A percentile compares a stretch with the other conserved stretches of the same genome.
Evolutionary conservation across 1,284 basidiomycete species (phyloP).

Genomic region (Rhodotorula sp.): DNA sequence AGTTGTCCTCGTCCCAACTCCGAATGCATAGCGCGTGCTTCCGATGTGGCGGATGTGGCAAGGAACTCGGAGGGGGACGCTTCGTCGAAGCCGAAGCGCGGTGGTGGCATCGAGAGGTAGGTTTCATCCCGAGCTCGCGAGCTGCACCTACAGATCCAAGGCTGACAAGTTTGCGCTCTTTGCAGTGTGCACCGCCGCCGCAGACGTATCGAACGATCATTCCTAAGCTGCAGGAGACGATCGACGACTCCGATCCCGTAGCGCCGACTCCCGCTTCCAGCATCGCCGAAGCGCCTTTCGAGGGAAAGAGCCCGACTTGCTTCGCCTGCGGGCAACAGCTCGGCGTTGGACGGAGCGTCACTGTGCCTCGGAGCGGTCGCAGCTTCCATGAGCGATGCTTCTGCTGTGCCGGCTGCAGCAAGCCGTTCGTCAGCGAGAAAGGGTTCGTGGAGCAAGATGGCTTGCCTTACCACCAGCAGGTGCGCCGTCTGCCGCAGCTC

Average conservation of each 20-base stretch:
- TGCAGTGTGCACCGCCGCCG: constrained; percentile 28
- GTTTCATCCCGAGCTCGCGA: background rate
- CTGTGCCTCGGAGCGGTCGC: constrained; percentile 15
- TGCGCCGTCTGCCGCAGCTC: background rate
- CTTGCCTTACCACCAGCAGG: constrained; percentile 25
- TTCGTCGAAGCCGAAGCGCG: constrained; percentile 21
- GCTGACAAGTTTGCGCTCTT: background rate
- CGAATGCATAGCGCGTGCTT: constrained; percentile 48
- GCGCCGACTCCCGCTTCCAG: background rate
- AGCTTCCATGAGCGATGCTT: constrained; percentile 28
- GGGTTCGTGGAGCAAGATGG: constrained; percentile 27
- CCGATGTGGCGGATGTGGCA: constrained; percentile 75
- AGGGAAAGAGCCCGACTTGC: constrained; percentile 1
- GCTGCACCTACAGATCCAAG: too few relatives aligned
- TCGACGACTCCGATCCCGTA: background rate
- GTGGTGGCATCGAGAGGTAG: constrained; percentile 28
- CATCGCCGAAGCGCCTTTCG: background rate
- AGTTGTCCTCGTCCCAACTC: constrained; percentile 4
- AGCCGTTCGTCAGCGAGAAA: constrained; percentile 10
- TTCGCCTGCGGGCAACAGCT: constrained; percentile 9
- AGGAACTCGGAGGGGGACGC: constrained; percentile 19
- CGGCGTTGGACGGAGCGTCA: constrained; percentile 18
- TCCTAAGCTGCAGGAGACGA: constrained; percentile 20
- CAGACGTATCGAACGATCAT: constrained; percentile 15
- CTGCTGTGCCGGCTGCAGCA: constrained; percentile 18